Evolutionary conservation across 306 rosid genomes (phyloP), one percentile per base, ranked within the genome.

Genomic region (Prunus campanulata): DNA sequence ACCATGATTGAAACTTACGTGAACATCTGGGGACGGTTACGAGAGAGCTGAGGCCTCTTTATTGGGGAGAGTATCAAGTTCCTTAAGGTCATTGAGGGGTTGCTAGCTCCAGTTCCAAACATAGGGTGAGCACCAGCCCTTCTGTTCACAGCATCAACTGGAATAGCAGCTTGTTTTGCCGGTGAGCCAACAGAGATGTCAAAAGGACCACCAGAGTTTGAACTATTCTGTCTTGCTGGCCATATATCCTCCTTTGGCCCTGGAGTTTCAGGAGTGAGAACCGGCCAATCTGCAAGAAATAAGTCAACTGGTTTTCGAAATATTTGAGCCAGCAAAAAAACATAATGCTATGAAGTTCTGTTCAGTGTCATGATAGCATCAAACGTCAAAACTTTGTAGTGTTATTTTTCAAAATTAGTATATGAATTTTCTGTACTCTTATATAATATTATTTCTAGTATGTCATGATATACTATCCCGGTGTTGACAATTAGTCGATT

Each of bases 161-260:
- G 80, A 61, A 83, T 30, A 32, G 79, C 81, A 24, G 87, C 42
- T 83, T 89, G 96, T 84, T 90, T 92, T 32, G 87, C 89, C 6
- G 92, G 98, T 77, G 97, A 92, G 74, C 92, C 93, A 67, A 87
- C 87, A 4, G 97, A 89, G 68, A 95, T 77, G 81, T 92, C 97
- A 44, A 92, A 94, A 67, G 82, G 90, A 22, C 91, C 95, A 12
- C 93, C 93, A 0, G 96, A 92, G 85, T 90, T 92, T 49, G 92
- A 87, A 84, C 99, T 91, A 68, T 78, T 92, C 89, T 96, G 99
- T 79, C 93, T 85, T 63, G 93, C 87, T 46, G 98, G 90, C 99
- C 99, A 96, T 73, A 93, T 77, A 68, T 96, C 93, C 79, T 96
- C 99, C 86, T 95, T 91, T 35, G 99, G 96, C 70, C 99, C 99